Base-by-base conservation (phyloP, 768 basidiomycete species). In the Fomitopsis pulvina region DNA sequence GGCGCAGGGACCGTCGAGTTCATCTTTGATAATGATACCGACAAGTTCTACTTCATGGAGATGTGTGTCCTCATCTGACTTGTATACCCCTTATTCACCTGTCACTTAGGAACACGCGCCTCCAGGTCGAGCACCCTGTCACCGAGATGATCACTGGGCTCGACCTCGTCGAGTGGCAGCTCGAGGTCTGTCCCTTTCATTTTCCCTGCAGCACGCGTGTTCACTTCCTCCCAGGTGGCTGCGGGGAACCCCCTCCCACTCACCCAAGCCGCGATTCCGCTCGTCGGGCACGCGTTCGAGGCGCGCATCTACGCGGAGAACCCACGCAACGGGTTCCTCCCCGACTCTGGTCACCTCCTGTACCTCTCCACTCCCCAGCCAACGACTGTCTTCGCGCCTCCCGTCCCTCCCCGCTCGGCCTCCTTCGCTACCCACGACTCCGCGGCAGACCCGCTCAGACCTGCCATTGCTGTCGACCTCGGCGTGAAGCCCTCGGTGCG, bases 1-100 rank as follows among this genome's bases (percentile, higher is more conserved):
- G 92, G 92, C 27, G 92, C 92, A 9, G 91, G 91, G 3, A 93
- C 91, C 0, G 89, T 94, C n/a, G 93, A 97, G 63, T 96, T 97
- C 59, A 95, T 97, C 55, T 92, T 95, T 56, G 93, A 97, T 64
- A 93, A 91, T 54, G 86, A 93, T 63, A 88, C 87, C 7, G 68
- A 79, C 49, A 75, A 80, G 52, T 95, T 95, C 65, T 96, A 84
- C 61, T 96, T 96, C 63, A 94, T 94, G 92, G 93, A 96, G 68
- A 95, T 95, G 90, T 84, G 57, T 46, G 84, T 61, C 14, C 30
- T 16, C 30, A 8, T 32, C 30, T n/a, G n/a, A n/a, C n/a, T n/a
- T n/a, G n/a, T n/a, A n/a, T n/a, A n/a, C n/a, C n/a, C n/a, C n/a
- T 2, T 18, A 18, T 12, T 14, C 12, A 30, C 22, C 27, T 27